Evolutionary conservation across 352 stramenopile genomes (phyloP).

Genomic region (Globisporangium radiosum): DNA sequence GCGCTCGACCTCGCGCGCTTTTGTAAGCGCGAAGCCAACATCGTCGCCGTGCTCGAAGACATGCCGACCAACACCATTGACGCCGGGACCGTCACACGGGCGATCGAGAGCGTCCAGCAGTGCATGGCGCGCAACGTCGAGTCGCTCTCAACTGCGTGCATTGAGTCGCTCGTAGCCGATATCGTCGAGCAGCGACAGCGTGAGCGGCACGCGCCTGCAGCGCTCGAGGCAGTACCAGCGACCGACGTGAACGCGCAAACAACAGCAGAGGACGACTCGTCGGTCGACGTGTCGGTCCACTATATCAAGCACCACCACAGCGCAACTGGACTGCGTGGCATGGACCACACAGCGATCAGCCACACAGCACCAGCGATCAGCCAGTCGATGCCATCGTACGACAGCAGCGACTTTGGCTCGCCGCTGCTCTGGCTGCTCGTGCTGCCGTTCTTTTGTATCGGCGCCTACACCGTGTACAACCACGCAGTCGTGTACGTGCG

Average conservation of each 20-base stretch:
- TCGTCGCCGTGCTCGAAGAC: constrained; percentile 44
- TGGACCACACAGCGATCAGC: constrained; percentile 7
- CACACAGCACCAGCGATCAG: constrained; percentile 10
- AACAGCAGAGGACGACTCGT: constrained; percentile 34
- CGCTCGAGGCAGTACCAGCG: background rate
- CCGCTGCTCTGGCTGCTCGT: constrained; percentile 40
- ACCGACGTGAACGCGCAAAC: constrained; percentile 4
- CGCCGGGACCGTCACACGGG: constrained; percentile 24
- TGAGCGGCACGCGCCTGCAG: background rate
- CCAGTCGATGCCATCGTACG: background rate
- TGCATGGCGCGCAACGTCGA: constrained; percentile 53
- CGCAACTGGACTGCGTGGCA: constrained; percentile 20
- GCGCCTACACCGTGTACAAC: constrained; percentile 43
- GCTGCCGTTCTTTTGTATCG: constrained; percentile 60
- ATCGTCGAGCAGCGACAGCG: constrained; percentile 2
- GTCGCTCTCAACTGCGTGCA: constrained; percentile 43
- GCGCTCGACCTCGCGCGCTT: constrained; percentile 29
- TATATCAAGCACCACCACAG: constrained; percentile 45
- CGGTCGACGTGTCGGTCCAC: constrained; percentile 51
- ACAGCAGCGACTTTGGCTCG: constrained; percentile 20
- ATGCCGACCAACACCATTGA: constrained; percentile 20
- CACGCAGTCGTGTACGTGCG: constrained; percentile 35
- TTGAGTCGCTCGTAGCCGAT: constrained; percentile 31
- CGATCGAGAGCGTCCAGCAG: constrained; percentile 34
- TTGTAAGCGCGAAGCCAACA: constrained; percentile 40